Evolutionary conservation across 768 basidiomycete genomes (phyloP).

Genomic region (Termitomyces sp.): DNA sequence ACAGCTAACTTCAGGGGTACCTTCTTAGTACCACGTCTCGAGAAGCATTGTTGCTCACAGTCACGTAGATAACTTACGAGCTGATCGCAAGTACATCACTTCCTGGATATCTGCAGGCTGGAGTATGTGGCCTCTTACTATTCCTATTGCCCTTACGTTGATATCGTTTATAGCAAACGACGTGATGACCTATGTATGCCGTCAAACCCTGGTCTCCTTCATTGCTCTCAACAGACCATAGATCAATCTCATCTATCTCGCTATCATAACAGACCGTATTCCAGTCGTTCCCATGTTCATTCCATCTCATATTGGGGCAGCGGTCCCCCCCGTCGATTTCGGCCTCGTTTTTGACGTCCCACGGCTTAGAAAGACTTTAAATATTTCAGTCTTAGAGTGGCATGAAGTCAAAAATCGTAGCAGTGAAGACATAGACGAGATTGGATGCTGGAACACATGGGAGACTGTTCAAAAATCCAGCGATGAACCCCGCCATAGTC

Average conservation of each 20-base stretch:
- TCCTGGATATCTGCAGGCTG: conserved; percentile 78
- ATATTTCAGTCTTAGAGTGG: conserved; percentile 57
- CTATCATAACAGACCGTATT: conserved; percentile 51
- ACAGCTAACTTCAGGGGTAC: conserved; percentile 56
- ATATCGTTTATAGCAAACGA: conserved; percentile 55
- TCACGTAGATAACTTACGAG: conserved; percentile 55
- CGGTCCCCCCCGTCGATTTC: conserved; percentile 49
- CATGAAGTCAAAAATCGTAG: conserved; percentile 51
- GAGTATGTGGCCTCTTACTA: conserved; percentile 41
- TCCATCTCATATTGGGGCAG: conserved; percentile 50
- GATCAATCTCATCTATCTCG: conserved; percentile 60
- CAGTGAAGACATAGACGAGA: conserved; percentile 36
- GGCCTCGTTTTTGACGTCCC: conserved; percentile 60
- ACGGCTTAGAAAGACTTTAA: conserved; percentile 39
- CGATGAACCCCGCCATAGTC: conserved; percentile 34
- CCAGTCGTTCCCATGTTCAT: conserved; percentile 57
- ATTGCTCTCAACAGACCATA: conserved; percentile 11
- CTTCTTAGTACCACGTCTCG: conserved; percentile 2
- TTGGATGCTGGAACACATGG: conserved; percentile 58
- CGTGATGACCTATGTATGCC: conserved; percentile 62
- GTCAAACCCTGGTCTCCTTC: background rate
- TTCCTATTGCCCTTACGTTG: background rate
- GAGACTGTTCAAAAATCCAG: conserved; percentile 39
- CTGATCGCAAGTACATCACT: conserved; percentile 62
- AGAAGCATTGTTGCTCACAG: background rate